Evolutionary conservation across 805 yeast genomes (phyloP).

Genomic region (Saccharomycopsis fibuligera): DNA sequence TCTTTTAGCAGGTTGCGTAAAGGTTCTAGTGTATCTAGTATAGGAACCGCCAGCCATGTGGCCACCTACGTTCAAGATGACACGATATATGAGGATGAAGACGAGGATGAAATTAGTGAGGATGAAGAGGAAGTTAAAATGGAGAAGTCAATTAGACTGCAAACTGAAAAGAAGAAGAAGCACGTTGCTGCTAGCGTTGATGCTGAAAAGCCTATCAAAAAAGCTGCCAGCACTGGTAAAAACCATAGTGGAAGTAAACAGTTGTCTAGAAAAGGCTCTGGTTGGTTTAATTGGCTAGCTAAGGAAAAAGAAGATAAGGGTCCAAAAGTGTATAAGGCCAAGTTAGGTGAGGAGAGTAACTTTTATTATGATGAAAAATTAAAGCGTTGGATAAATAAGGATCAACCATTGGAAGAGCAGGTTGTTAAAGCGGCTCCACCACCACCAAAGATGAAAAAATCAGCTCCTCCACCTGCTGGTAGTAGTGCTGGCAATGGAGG

Average conservation of each 20-base stretch:
- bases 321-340: slow-evolving; percentile 76
- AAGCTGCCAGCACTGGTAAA: not conserved
- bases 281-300: slow-evolving; percentile 60
- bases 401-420: slow-evolving; percentile 61
- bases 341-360: slow-evolving; percentile 70
- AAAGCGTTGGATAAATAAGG: slow-evolving; percentile 80
- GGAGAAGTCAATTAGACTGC: not conserved
- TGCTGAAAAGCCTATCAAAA: not conserved
- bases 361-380: slow-evolving; percentile 78
- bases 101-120: slow-evolving; percentile 15
- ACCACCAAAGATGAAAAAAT: slow-evolving; percentile 30
- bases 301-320: slow-evolving; percentile 47
- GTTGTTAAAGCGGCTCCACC: slow-evolving; percentile 28
- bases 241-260: not conserved
- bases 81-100: slow-evolving; percentile 22
- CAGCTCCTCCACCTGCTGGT: slow-evolving; percentile 20
- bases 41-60: slow-evolving; percentile 18
- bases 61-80: slow-evolving; percentile 21
- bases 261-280: slow-evolving; percentile 10
- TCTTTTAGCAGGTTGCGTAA: slow-evolving; percentile 5
- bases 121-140: slow-evolving; percentile 18
- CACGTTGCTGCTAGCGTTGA: no score
- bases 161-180: slow-evolving; percentile 1
- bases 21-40: slow-evolving; percentile 17
- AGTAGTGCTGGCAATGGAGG: not conserved